Evolutionary conservation across 1,139 yeast species (phyloP).

Genomic region (Scheffersomyces segobiensis): DNA sequence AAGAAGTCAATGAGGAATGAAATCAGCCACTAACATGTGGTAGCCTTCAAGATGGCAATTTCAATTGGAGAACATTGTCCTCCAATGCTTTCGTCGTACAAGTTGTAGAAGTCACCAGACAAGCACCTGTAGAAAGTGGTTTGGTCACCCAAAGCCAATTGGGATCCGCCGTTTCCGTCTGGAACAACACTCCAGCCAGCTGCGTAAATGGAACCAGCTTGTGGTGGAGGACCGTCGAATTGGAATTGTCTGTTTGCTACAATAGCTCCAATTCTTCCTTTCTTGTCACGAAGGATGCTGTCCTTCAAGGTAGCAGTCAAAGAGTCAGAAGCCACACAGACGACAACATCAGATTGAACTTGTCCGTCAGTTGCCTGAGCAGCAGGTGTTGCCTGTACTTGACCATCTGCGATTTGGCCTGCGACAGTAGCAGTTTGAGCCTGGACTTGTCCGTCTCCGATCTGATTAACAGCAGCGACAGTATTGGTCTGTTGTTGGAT

Average conservation of each 20-base stretch:
- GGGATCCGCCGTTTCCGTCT: conserved; percentile 19
- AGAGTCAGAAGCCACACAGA: conserved; percentile 30
- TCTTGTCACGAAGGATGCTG: conserved; percentile 30
- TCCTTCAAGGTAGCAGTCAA: conserved; percentile 29
- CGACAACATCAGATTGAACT: conserved; percentile 11
- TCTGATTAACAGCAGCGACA: conserved; percentile 31
- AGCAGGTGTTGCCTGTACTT: conserved; percentile 24
- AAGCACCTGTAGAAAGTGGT: conserved; percentile 43
- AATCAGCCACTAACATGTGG: conserved; percentile 21
- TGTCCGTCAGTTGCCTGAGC: conserved; percentile 1
- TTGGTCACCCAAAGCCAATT: conserved; percentile 40
- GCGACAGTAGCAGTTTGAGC: conserved; percentile 20
- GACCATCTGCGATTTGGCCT: conserved; percentile 43
- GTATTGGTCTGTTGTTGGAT: conserved; percentile 12
- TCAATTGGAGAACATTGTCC: conserved; percentile 39
- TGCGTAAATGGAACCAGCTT: conserved; percentile 43
- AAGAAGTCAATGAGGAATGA: not conserved
- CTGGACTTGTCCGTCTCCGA: conserved; percentile 26
- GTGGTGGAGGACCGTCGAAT: conserved; percentile 48
- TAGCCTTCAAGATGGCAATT: conserved; percentile 35
- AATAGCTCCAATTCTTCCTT: conserved; percentile 43
- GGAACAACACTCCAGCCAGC: conserved; percentile 40
- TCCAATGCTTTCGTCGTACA: conserved; percentile 42
- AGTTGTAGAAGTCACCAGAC: conserved; percentile 47
- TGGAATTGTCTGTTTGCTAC: conserved; percentile 49